Percentiles rank a stretch among this genome's conserved stretches.
These are phyloP conservation scores for Psidium guajava DNA, from an alignment of 345 rosid species.

Conservation along the genomic window DNA sequence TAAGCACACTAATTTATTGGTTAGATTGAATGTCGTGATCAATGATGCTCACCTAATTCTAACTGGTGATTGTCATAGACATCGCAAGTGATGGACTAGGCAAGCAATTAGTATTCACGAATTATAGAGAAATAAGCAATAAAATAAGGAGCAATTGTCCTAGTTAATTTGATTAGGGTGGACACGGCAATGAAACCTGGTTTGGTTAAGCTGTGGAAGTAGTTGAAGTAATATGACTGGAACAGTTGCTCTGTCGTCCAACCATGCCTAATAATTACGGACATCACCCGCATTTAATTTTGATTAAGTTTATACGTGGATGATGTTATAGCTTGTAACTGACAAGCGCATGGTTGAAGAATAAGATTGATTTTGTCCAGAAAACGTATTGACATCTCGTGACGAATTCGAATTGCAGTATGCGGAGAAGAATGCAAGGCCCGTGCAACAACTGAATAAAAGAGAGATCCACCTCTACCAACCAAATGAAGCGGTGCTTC, in stretches of 20 bases:
- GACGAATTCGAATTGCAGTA: constrained; percentile 15
- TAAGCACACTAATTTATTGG: constrained; percentile 6
- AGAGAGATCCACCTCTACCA: constrained; percentile 8
- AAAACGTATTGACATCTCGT: not conserved
- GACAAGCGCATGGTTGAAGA: not conserved
- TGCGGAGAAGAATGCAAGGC: constrained; percentile 44
- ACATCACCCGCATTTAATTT: not conserved
- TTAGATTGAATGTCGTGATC: not conserved
- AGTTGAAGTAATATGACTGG: not conserved
- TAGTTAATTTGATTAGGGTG: not conserved
- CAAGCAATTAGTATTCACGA: not conserved
- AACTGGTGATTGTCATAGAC: not conserved
- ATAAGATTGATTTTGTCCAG: not conserved
- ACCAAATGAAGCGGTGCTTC: not conserved
- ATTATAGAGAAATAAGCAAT: not conserved
- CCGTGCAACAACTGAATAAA: constrained; percentile 26
- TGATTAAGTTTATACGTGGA: not conserved
- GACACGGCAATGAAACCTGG: not conserved
- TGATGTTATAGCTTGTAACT: not conserved
- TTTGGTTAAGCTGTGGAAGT: not conserved
- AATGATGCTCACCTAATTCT: not conserved
- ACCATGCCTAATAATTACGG: not conserved
- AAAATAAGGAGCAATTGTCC: not conserved
- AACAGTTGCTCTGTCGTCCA: not conserved
- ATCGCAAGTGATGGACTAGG: not conserved